Evolutionary conservation across 768 basidiomycete genomes (phyloP).

Genomic region (Termitomyces sp.): DNA sequence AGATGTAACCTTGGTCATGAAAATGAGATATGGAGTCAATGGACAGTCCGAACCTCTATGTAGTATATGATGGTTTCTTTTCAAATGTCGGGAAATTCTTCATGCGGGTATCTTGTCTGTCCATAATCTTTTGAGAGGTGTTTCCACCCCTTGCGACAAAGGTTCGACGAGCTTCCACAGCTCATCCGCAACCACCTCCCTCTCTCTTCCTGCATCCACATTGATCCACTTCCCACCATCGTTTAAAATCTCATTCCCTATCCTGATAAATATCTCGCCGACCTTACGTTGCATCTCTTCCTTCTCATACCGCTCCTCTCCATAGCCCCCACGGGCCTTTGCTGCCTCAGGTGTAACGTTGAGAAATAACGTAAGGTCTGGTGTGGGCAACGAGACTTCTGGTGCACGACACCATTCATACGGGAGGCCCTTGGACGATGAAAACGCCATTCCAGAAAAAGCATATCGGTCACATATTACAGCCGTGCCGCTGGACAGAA

Average conservation of each 20-base stretch:
- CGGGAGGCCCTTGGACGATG: slow-evolving; percentile 60
- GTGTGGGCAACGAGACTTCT: slow-evolving; percentile 83
- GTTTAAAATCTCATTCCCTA: slow-evolving; percentile 47
- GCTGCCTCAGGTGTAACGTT: slow-evolving; percentile 73
- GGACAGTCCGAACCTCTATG: neutral
- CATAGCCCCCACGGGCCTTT: slow-evolving; percentile 69
- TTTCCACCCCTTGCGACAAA: slow-evolving; percentile 32
- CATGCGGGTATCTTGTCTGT: slow-evolving; percentile 16
- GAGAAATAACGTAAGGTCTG: slow-evolving; percentile 86
- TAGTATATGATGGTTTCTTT: neutral
- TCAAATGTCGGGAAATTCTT: neutral
- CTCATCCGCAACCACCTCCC: slow-evolving; percentile 44
- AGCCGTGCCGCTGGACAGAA: slow-evolving; percentile 58
- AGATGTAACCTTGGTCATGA: neutral
- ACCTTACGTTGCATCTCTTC: slow-evolving; percentile 70
- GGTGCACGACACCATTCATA: slow-evolving; percentile 84
- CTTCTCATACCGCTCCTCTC: slow-evolving; percentile 84
- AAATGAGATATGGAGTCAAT: neutral
- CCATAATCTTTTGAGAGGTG: slow-evolving; percentile 52
- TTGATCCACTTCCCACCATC: slow-evolving; percentile 39
- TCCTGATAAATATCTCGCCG: slow-evolving; percentile 49
- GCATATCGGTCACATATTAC: slow-evolving; percentile 93
- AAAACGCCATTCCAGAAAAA: slow-evolving; percentile 94
- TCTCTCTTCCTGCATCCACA: slow-evolving; percentile 52
- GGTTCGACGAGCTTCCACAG: slow-evolving; percentile 51